These are phyloP conservation scores for Cryptomeria japonica DNA, from an alignment of 75 land plant genomes.

Conservation along the genomic window DNA sequence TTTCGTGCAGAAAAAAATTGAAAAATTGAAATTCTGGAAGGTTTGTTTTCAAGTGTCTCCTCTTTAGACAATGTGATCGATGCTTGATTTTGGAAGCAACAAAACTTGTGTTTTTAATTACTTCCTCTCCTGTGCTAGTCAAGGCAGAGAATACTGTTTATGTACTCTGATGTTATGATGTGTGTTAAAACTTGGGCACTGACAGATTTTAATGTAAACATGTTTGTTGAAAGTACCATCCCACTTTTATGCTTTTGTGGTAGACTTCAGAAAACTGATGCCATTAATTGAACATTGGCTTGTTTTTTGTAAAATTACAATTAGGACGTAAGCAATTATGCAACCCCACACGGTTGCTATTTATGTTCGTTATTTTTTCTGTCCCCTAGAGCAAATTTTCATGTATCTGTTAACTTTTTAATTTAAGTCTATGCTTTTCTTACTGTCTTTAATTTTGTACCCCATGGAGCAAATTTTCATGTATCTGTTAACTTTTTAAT, in stretches of 20 bases:
- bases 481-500: not conserved
- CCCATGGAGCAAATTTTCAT: not conserved
- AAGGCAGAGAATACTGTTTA: not conserved
- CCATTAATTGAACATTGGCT: not conserved
- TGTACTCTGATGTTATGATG: not conserved
- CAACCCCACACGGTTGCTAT: not conserved
- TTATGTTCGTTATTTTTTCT: not conserved
- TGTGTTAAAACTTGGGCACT: not conserved
- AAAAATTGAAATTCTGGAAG: not conserved
- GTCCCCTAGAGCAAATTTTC: no score
- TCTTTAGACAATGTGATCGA: not conserved
- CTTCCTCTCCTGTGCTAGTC: not conserved
- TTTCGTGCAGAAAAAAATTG: not conserved
- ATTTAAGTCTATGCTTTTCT: no score
- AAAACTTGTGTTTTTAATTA: not conserved
- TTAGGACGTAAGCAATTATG: not conserved
- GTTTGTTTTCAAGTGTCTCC: not conserved
- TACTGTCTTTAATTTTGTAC: no score
- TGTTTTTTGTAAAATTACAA: no score
- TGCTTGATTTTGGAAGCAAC: not conserved
- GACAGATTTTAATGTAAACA: not conserved
- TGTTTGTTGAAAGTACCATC: not conserved
- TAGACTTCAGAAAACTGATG: not conserved
- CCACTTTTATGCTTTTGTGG: not conserved
- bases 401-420: no score